These are phyloP conservation scores for Epithele typhae DNA, from an alignment of 768 basidiomycete genomes.

Conservation along the genomic window DNA sequence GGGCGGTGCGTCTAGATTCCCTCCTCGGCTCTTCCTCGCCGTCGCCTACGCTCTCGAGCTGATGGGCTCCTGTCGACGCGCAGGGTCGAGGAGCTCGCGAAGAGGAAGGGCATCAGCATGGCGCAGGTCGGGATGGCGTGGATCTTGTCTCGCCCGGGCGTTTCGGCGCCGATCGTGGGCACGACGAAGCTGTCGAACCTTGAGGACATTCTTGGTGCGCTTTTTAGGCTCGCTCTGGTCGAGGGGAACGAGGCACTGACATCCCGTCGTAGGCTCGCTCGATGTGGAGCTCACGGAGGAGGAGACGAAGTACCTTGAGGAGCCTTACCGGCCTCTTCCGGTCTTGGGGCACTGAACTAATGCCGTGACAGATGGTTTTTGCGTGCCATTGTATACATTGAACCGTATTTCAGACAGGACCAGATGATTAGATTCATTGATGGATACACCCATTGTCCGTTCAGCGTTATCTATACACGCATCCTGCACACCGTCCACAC, in stretches of 20 bases:
- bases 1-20: no score
- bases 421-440: no score
- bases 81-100: conserved; percentile 37
- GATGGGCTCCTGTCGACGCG: not conserved
- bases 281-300: conserved; percentile 48
- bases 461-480: no score
- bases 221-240: not conserved
- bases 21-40: no score
- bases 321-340: conserved; percentile 42
- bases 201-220: conserved; percentile 31
- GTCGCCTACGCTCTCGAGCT: conserved; percentile 15
- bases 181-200: conserved; percentile 33
- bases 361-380: no score
- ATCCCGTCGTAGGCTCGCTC: conserved; percentile 13
- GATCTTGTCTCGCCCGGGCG: conserved; percentile 24
- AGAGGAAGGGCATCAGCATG: conserved; percentile 31
- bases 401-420: no score
- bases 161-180: conserved; percentile 24
- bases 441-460: no score
- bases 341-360: conserved; percentile 51
- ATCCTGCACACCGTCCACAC: no score
- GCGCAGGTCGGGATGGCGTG: conserved; percentile 35
- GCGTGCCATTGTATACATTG: no score
- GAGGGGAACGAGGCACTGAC: not conserved
- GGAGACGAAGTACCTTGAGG: conserved; percentile 52